phyloP scores from a whole-genome alignment of 306 rosid genomes.

The Lathyrus tuberosus region DNA sequence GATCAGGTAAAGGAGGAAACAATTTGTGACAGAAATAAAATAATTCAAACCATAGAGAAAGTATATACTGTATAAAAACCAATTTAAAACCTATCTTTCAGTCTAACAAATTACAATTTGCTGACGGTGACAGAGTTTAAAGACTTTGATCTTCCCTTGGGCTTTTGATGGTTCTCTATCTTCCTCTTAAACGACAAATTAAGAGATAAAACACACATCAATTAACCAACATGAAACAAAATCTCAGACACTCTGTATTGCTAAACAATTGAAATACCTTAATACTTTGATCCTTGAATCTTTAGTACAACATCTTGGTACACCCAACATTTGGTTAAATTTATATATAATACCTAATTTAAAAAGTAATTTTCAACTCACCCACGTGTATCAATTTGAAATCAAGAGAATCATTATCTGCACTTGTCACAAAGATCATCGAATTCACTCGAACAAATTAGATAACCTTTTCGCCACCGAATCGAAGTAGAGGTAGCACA shows the following conservation, averaged over 20 bases:
- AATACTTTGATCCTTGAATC: too few relatives aligned
- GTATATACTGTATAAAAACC: background rate
- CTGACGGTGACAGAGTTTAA: too few relatives aligned
- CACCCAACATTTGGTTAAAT: too few relatives aligned
- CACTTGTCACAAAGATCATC: constrained; percentile 87
- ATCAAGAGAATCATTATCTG: constrained; percentile 58
- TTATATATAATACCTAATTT: too few relatives aligned
- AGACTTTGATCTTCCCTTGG: too few relatives aligned
- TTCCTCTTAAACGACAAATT: too few relatives aligned
- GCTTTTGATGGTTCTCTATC: too few relatives aligned
- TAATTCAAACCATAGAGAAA: constrained; percentile 3
- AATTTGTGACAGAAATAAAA: constrained; percentile 62
- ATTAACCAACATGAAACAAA: too few relatives aligned
- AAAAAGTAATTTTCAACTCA: constrained; percentile 12
- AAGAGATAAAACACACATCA: too few relatives aligned
- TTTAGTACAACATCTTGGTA: too few relatives aligned
- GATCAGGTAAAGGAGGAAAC: constrained; percentile 92
- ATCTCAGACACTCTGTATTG: too few relatives aligned
- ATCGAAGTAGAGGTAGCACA: constrained; percentile 65
- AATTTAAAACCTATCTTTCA: background rate
- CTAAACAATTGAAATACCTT: too few relatives aligned
- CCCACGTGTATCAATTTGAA: constrained; percentile 32
- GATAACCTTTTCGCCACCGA: constrained; percentile 91
- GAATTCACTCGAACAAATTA: constrained; percentile 87
- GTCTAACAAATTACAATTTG: background rate